phyloP scores from a whole-genome alignment of 2,329 filamentous ascomycete species.

The Clonostachys rhizophaga region DNA sequence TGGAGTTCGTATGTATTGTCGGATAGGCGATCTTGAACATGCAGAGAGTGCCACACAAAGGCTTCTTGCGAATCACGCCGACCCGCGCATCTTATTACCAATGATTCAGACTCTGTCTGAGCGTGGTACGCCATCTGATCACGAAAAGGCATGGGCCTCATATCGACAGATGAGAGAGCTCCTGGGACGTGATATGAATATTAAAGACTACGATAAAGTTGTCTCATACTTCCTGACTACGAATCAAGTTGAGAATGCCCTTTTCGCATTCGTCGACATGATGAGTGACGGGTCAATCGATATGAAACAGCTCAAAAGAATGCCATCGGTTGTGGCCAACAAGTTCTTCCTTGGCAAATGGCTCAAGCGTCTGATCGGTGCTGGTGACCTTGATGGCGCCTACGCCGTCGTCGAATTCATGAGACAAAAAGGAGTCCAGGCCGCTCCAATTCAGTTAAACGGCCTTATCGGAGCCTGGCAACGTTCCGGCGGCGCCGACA shows the following conservation, averaged over 20 bases:
- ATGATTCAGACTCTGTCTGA: conserved; percentile 66
- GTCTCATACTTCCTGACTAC: conserved; percentile 66
- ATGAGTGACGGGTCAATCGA: conserved; percentile 61
- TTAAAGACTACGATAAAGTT: conserved; percentile 73
- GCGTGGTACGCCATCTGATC: conserved; percentile 35
- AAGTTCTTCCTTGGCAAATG: conserved; percentile 84
- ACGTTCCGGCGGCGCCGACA: conserved; percentile 49
- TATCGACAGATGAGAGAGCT: conserved; percentile 62
- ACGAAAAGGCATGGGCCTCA: conserved; percentile 58
- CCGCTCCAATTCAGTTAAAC: conserved; percentile 74
- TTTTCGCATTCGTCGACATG: conserved; percentile 84
- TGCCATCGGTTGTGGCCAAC: conserved; percentile 54
- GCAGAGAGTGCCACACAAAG: conserved; percentile 52
- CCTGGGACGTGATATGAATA: conserved; percentile 56
- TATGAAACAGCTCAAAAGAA: conserved; percentile 31
- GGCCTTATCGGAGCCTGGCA: conserved; percentile 77
- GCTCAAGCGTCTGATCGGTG: conserved; percentile 78
- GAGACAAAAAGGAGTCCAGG: conserved; percentile 61
- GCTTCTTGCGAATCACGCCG: conserved; percentile 42
- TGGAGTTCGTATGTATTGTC: conserved; percentile 60
- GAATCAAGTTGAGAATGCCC: conserved; percentile 60
- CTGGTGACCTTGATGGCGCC: conserved; percentile 66
- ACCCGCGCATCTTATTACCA: conserved; percentile 56
- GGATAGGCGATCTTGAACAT: conserved; percentile 50
- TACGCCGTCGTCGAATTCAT: conserved; percentile 71